Evolutionary conservation across 768 basidiomycete species (phyloP).

Genomic region (Boletus tomentosulus): DNA sequence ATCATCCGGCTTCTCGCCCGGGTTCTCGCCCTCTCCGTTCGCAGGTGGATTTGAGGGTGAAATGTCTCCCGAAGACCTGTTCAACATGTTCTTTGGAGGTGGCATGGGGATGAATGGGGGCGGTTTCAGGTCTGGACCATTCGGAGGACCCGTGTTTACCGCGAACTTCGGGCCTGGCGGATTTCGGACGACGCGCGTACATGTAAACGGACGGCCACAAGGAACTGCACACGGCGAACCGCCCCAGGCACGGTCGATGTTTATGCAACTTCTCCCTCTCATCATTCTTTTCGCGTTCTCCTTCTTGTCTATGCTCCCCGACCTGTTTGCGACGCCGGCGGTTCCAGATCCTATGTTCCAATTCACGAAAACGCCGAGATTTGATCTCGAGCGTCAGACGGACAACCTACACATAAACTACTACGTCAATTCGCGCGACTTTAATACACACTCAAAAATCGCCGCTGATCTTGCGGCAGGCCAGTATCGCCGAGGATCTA

Average conservation of each 20-base stretch:
- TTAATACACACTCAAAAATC: conserved; percentile 70
- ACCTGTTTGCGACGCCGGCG: conserved; percentile 59
- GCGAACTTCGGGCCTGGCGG: conserved; percentile 79
- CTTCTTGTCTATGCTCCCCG: conserved; percentile 75
- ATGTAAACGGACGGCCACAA: conserved; percentile 35
- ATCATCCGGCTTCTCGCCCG: conserved; percentile 46
- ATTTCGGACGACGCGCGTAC: conserved; percentile 66
- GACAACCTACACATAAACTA: conserved; percentile 68
- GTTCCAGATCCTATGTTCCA: conserved; percentile 79
- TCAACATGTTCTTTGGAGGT: conserved; percentile 97
- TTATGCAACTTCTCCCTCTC: conserved; percentile 81
- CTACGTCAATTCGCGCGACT: conserved; percentile 77
- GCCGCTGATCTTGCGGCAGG: conserved; percentile 62
- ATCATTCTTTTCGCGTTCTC: conserved; percentile 83
- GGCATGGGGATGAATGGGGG: conserved; percentile 42
- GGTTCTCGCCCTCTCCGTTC: conserved; percentile 50
- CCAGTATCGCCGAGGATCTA: conserved; percentile 24
- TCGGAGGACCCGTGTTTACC: conserved; percentile 57
- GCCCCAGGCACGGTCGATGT: conserved; percentile 50
- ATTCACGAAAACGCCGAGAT: conserved; percentile 58
- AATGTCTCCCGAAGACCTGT: conserved; percentile 91
- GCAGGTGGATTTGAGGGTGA: conserved; percentile 68
- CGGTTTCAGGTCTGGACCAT: conserved; percentile 54
- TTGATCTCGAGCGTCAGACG: conserved; percentile 70
- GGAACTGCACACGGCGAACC: conserved; percentile 35